Percentiles rank a stretch among this genome's conserved stretches.
Conservation (phyloP, 768 basidiomycete species). For the Suillus weaverae region DNA sequence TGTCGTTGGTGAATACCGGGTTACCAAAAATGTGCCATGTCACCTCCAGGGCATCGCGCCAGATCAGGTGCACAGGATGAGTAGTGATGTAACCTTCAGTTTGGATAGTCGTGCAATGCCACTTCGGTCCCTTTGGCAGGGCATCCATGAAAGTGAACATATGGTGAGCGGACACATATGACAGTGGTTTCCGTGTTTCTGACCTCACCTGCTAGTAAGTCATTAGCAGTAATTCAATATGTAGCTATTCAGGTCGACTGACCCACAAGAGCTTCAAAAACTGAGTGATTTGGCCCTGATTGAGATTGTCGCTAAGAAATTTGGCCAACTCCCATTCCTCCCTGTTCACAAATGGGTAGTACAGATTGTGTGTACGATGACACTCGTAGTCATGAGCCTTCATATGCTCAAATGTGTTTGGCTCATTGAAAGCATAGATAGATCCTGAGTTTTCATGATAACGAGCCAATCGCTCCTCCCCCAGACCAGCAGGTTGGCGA, state of each 20-base stretch:
- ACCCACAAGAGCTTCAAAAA: slow-evolving; percentile 31
- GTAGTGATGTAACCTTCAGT: slow-evolving; percentile 14
- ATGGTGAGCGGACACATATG: slow-evolving; percentile 21
- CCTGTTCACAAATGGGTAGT: slow-evolving; percentile 33
- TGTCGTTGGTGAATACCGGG: slow-evolving; percentile 22
- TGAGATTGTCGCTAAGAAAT: slow-evolving; percentile 24
- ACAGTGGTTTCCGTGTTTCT: slow-evolving; percentile 6
- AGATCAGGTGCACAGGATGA: slow-evolving; percentile 20
- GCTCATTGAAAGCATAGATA: too few relatives aligned
- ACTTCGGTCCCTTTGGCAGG: slow-evolving; percentile 22
- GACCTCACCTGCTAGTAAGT: neutral
- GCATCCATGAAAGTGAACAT: slow-evolving; percentile 16
- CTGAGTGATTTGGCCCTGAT: slow-evolving; percentile 21
- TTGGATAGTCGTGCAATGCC: slow-evolving; percentile 15
- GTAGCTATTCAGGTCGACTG: neutral
- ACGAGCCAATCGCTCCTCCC: too few relatives aligned
- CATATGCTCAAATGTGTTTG: slow-evolving; percentile 21
- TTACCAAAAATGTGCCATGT: slow-evolving; percentile 21
- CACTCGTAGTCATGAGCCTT: slow-evolving; percentile 21
- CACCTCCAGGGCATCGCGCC: slow-evolving; percentile 26
- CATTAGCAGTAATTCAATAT: neutral
- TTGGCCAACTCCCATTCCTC: slow-evolving; percentile 35
- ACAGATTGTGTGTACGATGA: slow-evolving; percentile 20
- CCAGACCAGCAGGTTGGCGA: too few relatives aligned
- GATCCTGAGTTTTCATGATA: too few relatives aligned